Evolutionary conservation across 805 yeast genomes (phyloP).

Genomic region (Spathaspora sp.): DNA sequence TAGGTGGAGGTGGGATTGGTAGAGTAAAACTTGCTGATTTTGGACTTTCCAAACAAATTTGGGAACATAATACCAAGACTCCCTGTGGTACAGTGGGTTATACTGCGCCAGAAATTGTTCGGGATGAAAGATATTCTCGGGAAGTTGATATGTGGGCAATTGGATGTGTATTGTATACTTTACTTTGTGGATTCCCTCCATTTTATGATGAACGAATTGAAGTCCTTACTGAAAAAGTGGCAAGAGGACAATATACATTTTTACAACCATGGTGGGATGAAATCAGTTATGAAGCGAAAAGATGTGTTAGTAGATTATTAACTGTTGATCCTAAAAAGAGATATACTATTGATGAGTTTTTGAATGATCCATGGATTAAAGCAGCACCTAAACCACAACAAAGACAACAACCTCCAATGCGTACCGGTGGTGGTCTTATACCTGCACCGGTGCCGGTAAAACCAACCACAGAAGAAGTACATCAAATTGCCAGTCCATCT

Average conservation of each 20-base stretch:
- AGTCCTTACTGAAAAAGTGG: constrained; percentile 70
- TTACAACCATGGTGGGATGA: constrained; percentile 90
- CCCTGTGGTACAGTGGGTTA: constrained; percentile 99
- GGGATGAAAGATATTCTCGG: constrained; percentile 87
- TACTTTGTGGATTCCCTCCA: constrained; percentile 96
- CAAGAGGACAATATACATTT: constrained; percentile 74
- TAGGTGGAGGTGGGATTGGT: constrained; percentile 95
- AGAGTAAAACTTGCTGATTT: constrained; percentile 89
- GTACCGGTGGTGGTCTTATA: not conserved
- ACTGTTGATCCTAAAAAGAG: constrained; percentile 69
- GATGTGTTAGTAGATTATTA: constrained; percentile 60
- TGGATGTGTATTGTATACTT: constrained; percentile 92
- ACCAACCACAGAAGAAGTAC: not conserved
- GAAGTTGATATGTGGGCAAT: constrained; percentile 99
- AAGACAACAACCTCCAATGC: not conserved
- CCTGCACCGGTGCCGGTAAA: not conserved
- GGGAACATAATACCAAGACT: constrained; percentile 86
- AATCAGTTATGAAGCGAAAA: constrained; percentile 63
- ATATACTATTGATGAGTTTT: constrained; percentile 67
- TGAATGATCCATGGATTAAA: constrained; percentile 73
- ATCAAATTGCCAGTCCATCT: not conserved
- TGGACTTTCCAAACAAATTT: constrained; percentile 87
- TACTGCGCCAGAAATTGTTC: constrained; percentile 97
- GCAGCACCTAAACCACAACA: constrained; percentile 4
- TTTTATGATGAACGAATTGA: constrained; percentile 84